Percentiles rank a stretch among this genome's conserved stretches.
Evolutionary conservation across 345 rosid genomes (phyloP).

Genomic region (Erucastrum elatum): DNA sequence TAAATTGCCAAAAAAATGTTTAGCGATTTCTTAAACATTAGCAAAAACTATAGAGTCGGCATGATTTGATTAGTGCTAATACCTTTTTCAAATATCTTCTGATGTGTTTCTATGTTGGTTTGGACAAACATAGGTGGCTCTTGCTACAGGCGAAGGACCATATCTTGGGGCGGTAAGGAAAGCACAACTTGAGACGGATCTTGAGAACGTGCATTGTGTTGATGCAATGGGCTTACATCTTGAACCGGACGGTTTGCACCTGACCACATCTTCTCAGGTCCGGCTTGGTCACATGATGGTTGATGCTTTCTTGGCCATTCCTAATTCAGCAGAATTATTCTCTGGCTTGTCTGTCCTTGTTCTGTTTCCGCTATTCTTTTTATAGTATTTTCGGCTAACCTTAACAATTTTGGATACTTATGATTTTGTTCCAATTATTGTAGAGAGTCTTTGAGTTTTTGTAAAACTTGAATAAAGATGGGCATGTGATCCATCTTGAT

Average conservation of each 20-base stretch:
- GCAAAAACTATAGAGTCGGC: not conserved
- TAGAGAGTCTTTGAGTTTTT: not conserved
- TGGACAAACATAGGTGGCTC: slow-evolving; percentile 55
- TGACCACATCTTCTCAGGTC: slow-evolving; percentile 69
- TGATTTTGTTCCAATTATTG: not conserved
- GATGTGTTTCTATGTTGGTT: slow-evolving; percentile 10
- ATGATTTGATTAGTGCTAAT: not conserved
- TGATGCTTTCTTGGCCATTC: slow-evolving; percentile 46
- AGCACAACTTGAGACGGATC: slow-evolving; percentile 52
- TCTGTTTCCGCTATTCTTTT: not conserved
- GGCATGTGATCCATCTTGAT: not conserved
- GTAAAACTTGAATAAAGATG: not conserved
- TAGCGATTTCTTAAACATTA: too few species aligned
- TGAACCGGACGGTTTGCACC: slow-evolving; percentile 70
- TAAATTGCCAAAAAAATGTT: too few species aligned
- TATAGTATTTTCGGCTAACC: slow-evolving; percentile 2
- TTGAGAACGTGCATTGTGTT: slow-evolving; percentile 58
- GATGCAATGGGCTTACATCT: slow-evolving; percentile 77
- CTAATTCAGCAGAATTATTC: slow-evolving; percentile 21
- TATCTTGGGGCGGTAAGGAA: slow-evolving; percentile 55
- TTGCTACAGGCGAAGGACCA: slow-evolving; percentile 63
- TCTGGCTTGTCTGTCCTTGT: slow-evolving; percentile 25
- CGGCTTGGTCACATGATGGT: slow-evolving; percentile 69
- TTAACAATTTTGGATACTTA: not conserved
- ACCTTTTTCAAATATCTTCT: not conserved